These are phyloP conservation scores for Flagelloscypha sp. DNA, from an alignment of 768 basidiomycete species.

Conservation along the genomic window DNA sequence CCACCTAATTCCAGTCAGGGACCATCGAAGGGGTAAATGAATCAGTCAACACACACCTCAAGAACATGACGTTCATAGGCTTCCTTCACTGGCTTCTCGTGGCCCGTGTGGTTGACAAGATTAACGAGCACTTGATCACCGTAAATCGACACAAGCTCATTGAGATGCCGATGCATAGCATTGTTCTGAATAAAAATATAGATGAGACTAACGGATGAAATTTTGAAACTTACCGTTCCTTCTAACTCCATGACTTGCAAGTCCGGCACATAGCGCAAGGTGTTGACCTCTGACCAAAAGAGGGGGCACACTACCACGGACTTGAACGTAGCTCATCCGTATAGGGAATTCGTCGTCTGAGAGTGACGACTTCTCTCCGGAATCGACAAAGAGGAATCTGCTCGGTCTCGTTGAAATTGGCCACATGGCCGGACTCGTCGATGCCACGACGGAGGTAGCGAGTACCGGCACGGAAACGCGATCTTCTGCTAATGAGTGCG, in stretches of 20 bases:
- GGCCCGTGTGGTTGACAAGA: conserved; percentile 87
- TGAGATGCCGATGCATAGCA: conserved; percentile 66
- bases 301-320: conserved; percentile 88
- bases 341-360: conserved; percentile 42
- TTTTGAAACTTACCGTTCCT: conserved; percentile 55
- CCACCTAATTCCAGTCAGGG: conserved; percentile 2
- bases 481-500: conserved; percentile 86
- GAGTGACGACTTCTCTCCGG: conserved; percentile 30
- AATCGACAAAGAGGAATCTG: conserved; percentile 79
- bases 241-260: conserved; percentile 90
- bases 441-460: conserved; percentile 95
- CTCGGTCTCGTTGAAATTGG: conserved; percentile 98
- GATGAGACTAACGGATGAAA: conserved; percentile 4
- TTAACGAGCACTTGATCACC: conserved; percentile 78
- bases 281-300: conserved; percentile 97
- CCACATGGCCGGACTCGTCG: conserved; percentile 81
- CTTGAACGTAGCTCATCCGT: conserved; percentile 86
- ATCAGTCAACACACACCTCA: conserved; percentile 34
- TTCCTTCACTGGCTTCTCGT: conserved; percentile 92
- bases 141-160: conserved; percentile 64
- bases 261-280: conserved; percentile 91
- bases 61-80: conserved; percentile 77
- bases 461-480: conserved; percentile 90
- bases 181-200: conserved; percentile 38
- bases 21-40: not conserved